These are phyloP conservation scores for Chlorella sp. DNA, from an alignment of 139 green algal genomes.

Conservation along the genomic window DNA sequence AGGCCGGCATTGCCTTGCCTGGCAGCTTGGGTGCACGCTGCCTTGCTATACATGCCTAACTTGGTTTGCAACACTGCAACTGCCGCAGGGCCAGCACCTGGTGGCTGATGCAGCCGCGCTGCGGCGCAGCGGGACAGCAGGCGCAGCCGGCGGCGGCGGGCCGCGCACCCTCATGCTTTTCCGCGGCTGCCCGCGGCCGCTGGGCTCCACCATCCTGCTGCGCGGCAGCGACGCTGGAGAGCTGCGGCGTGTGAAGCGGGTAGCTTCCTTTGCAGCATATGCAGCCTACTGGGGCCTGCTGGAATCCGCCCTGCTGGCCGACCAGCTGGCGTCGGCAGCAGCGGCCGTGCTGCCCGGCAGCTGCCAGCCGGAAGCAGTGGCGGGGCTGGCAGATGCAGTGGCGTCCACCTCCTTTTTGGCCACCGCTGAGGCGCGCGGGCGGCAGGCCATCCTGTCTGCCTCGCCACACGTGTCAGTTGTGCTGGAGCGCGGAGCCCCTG, in stretches of 20 bases:
- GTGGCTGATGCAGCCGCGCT: not conserved
- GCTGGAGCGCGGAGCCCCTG: not conserved
- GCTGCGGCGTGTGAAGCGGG: slow-evolving; percentile 60
- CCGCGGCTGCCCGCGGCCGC: slow-evolving; percentile 66
- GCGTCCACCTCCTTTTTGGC: slow-evolving; percentile 20
- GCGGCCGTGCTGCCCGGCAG: slow-evolving; percentile 7
- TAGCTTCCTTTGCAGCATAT: slow-evolving; percentile 62
- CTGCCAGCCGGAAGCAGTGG: not conserved
- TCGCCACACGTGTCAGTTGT: slow-evolving; percentile 47
- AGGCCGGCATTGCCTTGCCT: not conserved
- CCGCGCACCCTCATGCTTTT: slow-evolving; percentile 75
- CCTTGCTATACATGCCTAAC: too few relatives aligned
- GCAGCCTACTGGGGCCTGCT: slow-evolving; percentile 70
- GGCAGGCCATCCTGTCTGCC: slow-evolving; percentile 40
- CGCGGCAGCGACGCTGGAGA: slow-evolving; percentile 39
- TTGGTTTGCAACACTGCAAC: not conserved
- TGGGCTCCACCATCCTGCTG: slow-evolving; percentile 82
- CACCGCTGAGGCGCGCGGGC: not conserved
- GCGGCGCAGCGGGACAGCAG: not conserved
- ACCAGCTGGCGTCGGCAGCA: slow-evolving; percentile 52
- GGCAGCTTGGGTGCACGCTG: not conserved
- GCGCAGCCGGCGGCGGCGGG: not conserved
- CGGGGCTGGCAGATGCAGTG: slow-evolving; percentile 21
- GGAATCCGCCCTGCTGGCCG: slow-evolving; percentile 71
- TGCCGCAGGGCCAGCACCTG: slow-evolving; percentile 27